Evolutionary conservation across 371 early-diverging fungal species (phyloP).

Genomic region (Mortierella sp.): DNA sequence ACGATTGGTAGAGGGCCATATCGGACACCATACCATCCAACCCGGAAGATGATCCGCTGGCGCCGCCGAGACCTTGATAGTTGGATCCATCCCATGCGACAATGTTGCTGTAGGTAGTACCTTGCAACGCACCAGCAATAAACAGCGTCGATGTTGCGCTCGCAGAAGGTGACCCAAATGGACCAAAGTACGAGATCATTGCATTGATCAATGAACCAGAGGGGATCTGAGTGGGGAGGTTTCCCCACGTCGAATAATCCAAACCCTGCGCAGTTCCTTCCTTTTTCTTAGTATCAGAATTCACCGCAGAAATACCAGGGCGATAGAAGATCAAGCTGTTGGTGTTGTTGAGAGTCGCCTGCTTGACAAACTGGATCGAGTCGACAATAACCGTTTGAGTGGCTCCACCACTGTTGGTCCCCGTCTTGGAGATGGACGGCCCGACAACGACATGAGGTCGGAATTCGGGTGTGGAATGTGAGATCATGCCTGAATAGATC

Average conservation of each 20-base stretch:
- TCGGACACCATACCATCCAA: constrained; percentile 37
- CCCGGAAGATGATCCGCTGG: constrained; percentile 21
- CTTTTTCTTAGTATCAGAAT: neutral
- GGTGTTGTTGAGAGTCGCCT: constrained; percentile 58
- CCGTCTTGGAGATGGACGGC: constrained; percentile 49
- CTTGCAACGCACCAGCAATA: constrained; percentile 48
- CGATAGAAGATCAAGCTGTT: constrained; percentile 49
- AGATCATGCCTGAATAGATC: constrained; percentile 67
- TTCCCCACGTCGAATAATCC: constrained; percentile 40
- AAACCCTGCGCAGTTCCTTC: constrained; percentile 22
- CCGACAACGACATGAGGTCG: constrained; percentile 64
- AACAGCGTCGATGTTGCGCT: constrained; percentile 21
- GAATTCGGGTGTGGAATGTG: constrained; percentile 60
- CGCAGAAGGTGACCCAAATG: constrained; percentile 16
- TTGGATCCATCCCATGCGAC: constrained; percentile 39
- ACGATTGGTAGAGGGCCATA: constrained; percentile 33
- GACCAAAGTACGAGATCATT: constrained; percentile 47
- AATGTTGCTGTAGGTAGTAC: constrained; percentile 38
- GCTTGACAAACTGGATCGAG: constrained; percentile 70
- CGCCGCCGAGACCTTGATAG: constrained; percentile 23
- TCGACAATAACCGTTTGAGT: constrained; percentile 62
- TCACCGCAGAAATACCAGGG: constrained; percentile 4
- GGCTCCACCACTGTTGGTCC: constrained; percentile 20
- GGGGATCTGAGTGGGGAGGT: constrained; percentile 62
- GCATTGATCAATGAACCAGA: constrained; percentile 59